Evolutionary conservation across 148 eudicot genomes (phyloP), one percentile per base, ranked within the genome.

Genomic region (Cornus kousa): DNA sequence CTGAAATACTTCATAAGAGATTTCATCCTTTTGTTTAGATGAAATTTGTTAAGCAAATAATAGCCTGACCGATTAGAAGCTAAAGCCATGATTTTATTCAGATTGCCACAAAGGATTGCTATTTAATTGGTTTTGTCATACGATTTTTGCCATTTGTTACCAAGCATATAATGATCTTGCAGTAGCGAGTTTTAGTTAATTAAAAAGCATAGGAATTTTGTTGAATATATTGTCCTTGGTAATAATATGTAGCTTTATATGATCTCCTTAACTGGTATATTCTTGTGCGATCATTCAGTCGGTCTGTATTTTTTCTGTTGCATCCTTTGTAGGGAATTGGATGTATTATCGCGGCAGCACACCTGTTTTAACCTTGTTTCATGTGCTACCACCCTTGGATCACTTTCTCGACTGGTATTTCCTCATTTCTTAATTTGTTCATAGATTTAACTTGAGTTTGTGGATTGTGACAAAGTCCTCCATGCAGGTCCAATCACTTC

Each of bases 401-500:
- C 99, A 80, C 98, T 96, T 91, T 96, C 98, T 74, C 88, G 95
- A 91, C 82, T 96, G 95, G 99, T 96, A 88, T 70, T 85, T 70
- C 75, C 60, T 74, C 37, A 20, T 57, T 20, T 39, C 28, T 74
- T 60, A 11, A 69, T 67, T 68, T 72, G 10, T 72, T 71, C 24
- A 32, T 68, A 67, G 62, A 71, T 59, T 62, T 74, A 67, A 5
- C 24, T 35, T 69, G 33, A 20, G 33, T 9, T 77, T 22, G 16
- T 73, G 60, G 66, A 32, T 68, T 77, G 68, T 59, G 67, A 85
- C 67, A 19, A 68, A 57, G 40, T 71, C 77, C 64, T 80, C 60
- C 72, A 68, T 88, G 79, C 94, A 96, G 99, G 98, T 96, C 78
- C 98, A 96, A 67, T 96, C 99, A 76, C 95, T 96, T 85, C 98